A percentile compares a stretch with the other conserved stretches of the same genome.
Conservation (phyloP, 257 asterid genomes). For the Solanum neorickii region DNA sequence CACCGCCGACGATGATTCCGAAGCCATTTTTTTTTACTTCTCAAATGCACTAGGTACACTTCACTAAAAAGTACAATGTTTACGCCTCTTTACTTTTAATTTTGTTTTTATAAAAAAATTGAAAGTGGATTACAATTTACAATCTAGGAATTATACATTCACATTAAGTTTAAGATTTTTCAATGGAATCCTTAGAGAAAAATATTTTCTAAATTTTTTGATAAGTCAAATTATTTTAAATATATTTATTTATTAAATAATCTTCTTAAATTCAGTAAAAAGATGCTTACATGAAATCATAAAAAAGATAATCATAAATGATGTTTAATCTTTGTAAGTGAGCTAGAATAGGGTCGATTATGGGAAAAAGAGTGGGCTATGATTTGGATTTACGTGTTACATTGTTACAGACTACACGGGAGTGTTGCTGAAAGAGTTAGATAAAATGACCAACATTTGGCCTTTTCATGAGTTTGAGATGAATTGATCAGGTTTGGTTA, state of each 20-base stretch:
- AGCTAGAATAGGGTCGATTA: too few species aligned
- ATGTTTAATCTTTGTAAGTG: background rate
- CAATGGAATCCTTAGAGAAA: background rate
- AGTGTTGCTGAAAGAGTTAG: too few species aligned
- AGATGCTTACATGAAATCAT: background rate
- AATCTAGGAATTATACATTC: background rate
- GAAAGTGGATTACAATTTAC: background rate
- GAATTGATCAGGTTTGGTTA: too few species aligned
- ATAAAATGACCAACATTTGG: too few species aligned
- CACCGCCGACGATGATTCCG: slow-evolving; percentile 39
- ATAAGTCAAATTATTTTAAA: background rate
- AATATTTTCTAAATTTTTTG: background rate
- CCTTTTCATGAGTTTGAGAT: too few species aligned
- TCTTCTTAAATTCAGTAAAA: too few species aligned
- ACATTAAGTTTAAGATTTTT: too few species aligned
- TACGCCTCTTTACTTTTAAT: background rate
- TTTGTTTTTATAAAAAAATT: background rate
- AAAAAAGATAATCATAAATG: background rate
- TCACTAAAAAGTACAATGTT: background rate
- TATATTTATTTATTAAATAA: background rate
- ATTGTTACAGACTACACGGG: too few species aligned
- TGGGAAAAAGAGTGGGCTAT: too few species aligned
- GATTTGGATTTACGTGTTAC: too few species aligned
- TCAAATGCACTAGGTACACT: background rate
- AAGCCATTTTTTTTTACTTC: slow-evolving; percentile 26